phyloP scores from a whole-genome alignment of 1,139 yeast species.

The Arxiozyma slooffiae region DNA sequence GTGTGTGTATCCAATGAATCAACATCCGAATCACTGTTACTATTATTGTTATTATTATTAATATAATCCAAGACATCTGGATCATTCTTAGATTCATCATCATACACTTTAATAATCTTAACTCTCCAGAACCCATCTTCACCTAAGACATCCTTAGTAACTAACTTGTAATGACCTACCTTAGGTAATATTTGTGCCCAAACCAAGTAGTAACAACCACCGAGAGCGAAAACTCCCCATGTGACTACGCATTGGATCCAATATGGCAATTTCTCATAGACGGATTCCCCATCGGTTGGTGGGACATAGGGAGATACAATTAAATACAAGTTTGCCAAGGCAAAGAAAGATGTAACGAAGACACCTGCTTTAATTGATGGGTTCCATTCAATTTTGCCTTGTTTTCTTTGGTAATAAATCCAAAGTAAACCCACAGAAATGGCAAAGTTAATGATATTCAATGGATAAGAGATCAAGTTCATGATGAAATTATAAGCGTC shows the following conservation, averaged over 20 bases:
- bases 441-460: constrained; percentile 58
- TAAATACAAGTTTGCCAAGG: constrained; percentile 58
- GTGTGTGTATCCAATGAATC: constrained; percentile 1
- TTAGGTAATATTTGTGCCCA: constrained; percentile 57
- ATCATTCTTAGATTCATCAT: constrained; percentile 13
- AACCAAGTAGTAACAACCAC: constrained; percentile 60
- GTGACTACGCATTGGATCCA: constrained; percentile 78
- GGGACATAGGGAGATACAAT: constrained; percentile 77
- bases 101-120: constrained; percentile 38
- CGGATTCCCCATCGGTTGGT: constrained; percentile 56
- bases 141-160: constrained; percentile 51
- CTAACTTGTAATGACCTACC: constrained; percentile 49
- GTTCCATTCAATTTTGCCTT: constrained; percentile 52
- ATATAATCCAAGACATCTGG: constrained; percentile 9
- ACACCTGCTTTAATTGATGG: constrained; percentile 66
- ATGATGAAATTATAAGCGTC: constrained; percentile 71
- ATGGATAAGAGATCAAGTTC: constrained; percentile 66
- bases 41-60: constrained; percentile 3
- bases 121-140: constrained; percentile 70
- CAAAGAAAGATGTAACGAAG: constrained; percentile 55
- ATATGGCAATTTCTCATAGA: constrained; percentile 60
- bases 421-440: constrained; percentile 66
- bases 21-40: no score
- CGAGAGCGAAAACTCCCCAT: constrained; percentile 66
- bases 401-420: constrained; percentile 47